phyloP scores from a whole-genome alignment of 1,139 yeast species.

The Debaryomyces udenii region DNA sequence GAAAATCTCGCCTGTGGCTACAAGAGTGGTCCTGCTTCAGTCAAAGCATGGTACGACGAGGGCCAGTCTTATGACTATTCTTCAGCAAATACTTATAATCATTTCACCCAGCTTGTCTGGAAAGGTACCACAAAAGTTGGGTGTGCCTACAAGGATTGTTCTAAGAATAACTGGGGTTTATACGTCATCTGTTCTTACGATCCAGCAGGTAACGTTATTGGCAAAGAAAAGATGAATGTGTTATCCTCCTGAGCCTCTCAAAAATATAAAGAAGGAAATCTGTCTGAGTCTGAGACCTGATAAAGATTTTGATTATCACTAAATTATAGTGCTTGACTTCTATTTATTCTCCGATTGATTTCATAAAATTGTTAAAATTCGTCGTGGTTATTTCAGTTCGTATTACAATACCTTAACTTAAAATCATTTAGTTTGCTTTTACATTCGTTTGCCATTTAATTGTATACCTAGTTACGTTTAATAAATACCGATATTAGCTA shows the following conservation, averaged over 20 bases:
- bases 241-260: no score
- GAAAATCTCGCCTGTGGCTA: slow-evolving; percentile 86
- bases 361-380: background rate
- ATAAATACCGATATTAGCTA: slow-evolving; percentile 1
- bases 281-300: background rate
- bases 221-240: slow-evolving; percentile 54
- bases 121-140: slow-evolving; percentile 67
- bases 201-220: slow-evolving; percentile 49
- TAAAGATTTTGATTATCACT: background rate
- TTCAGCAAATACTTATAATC: slow-evolving; percentile 47
- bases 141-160: slow-evolving; percentile 58
- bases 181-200: slow-evolving; percentile 53
- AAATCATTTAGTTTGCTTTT: slow-evolving; percentile 3
- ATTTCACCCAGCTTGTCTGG: slow-evolving; percentile 90
- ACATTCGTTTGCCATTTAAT: slow-evolving; percentile 3
- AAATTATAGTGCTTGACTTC: background rate
- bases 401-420: slow-evolving; percentile 5
- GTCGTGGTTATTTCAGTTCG: slow-evolving; percentile 7
- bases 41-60: slow-evolving; percentile 85
- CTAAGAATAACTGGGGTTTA: slow-evolving; percentile 41
- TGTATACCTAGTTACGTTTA: slow-evolving; percentile 6
- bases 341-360: background rate
- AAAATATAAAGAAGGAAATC: background rate
- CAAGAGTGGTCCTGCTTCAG: slow-evolving; percentile 54
- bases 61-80: slow-evolving; percentile 57